Percentiles rank a stretch among this genome's conserved stretches.
These are phyloP conservation scores for Thuja plicata DNA, from an alignment of 83 land plant species.

Conservation along the genomic window DNA sequence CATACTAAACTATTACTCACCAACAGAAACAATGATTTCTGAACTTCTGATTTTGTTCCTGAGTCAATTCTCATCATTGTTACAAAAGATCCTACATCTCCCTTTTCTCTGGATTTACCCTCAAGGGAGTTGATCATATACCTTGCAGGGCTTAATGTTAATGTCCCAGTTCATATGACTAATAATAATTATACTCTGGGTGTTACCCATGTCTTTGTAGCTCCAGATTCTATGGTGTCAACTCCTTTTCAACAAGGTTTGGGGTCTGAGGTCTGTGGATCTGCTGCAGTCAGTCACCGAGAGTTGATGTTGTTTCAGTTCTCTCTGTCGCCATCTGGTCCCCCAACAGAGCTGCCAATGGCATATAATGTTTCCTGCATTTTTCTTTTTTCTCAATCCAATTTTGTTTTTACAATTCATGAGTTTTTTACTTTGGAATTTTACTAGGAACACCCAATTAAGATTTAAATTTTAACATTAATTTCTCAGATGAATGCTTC, in stretches of 20 bases:
- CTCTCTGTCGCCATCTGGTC: not conserved
- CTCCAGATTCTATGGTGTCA: not conserved
- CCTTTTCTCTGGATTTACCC: not conserved
- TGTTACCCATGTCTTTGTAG: not conserved
- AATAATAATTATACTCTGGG: not conserved
- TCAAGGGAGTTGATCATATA: not conserved
- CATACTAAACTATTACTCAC: no score
- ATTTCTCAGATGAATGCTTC: slow-evolving; percentile 1
- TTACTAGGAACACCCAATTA: not conserved
- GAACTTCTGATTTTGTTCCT: no score
- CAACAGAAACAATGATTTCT: no score
- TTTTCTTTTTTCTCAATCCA: no score
- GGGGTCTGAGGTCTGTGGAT: not conserved
- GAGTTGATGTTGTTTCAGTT: not conserved
- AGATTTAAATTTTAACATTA: not conserved
- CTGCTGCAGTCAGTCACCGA: not conserved
- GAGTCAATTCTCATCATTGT: no score
- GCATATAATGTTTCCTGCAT: not conserved
- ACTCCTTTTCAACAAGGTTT: not conserved
- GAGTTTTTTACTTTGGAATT: not conserved
- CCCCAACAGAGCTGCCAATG: slow-evolving; percentile 8
- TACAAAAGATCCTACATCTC: no score
- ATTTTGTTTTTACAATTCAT: no score
- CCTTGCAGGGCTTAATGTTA: slow-evolving; percentile 1
- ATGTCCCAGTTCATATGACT: not conserved